phyloP scores from a whole-genome alignment of 345 rosid genomes.

The Microcos paniculata region DNA sequence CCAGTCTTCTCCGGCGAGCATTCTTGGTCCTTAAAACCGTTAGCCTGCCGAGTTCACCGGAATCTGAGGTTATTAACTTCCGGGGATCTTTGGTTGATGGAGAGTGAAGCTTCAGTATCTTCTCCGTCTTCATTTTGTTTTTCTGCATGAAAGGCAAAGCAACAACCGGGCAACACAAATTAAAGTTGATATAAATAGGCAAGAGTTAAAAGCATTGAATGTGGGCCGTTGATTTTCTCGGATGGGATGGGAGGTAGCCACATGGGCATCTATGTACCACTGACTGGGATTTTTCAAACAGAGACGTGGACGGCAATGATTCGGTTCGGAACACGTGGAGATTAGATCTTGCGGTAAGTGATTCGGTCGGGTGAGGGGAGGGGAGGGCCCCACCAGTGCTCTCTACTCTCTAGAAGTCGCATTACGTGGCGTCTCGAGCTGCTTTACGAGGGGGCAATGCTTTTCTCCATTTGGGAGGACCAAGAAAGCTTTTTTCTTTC shows the following conservation, averaged over 20 bases:
- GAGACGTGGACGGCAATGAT: conserved; percentile 37
- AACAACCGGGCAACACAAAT: background rate
- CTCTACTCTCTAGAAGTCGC: conserved; percentile 17
- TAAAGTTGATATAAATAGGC: background rate
- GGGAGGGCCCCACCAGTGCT: conserved; percentile 15
- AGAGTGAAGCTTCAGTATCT: background rate
- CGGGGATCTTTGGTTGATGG: background rate
- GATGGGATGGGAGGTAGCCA: conserved; percentile 32
- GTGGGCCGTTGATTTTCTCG: conserved; percentile 15
- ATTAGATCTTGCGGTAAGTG: conserved; percentile 13
- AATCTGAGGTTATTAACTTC: conserved; percentile 7
- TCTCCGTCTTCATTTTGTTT: background rate
- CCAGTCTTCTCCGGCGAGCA: conserved; percentile 35
- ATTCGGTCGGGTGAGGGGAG: conserved; percentile 2
- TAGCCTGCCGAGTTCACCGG: conserved; percentile 21
- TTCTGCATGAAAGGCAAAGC: conserved; percentile 25
- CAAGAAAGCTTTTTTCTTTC: background rate
- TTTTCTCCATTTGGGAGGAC: too few species aligned
- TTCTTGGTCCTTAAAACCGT: conserved; percentile 17
- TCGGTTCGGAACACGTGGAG: conserved; percentile 34
- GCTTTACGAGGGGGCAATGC: background rate
- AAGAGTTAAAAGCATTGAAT: conserved; percentile 19
- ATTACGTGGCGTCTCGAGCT: conserved; percentile 35
- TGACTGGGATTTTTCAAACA: conserved; percentile 16
- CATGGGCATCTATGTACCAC: conserved; percentile 25